A percentile compares a stretch with the other conserved stretches of the same genome.
Evolutionary conservation across 768 basidiomycete species (phyloP).

Genomic region (Albatrellus ellisii): DNA sequence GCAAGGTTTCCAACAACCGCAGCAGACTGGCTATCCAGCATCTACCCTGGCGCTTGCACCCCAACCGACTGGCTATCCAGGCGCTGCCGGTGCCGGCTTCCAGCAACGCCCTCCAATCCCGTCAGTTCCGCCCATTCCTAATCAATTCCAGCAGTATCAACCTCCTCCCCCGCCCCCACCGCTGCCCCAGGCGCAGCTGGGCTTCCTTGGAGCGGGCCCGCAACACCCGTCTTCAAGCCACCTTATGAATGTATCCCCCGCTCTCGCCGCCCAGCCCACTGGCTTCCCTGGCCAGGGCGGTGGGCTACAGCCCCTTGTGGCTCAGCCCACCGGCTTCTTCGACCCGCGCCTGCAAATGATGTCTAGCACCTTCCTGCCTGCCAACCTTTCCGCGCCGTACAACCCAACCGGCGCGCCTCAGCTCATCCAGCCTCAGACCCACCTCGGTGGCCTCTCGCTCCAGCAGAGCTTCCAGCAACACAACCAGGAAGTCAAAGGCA

Average conservation of each 20-base stretch:
- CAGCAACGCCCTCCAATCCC: slow-evolving; percentile 23
- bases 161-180: slow-evolving; percentile 47
- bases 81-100: slow-evolving; percentile 26
- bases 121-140: slow-evolving; percentile 11
- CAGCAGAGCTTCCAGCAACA: slow-evolving; percentile 84
- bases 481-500: slow-evolving; percentile 61
- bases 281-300: slow-evolving; percentile 36
- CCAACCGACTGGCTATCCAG: slow-evolving; percentile 43
- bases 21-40: slow-evolving; percentile 41
- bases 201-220: slow-evolving; percentile 31
- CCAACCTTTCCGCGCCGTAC: slow-evolving; percentile 47
- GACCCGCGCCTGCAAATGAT: slow-evolving; percentile 83
- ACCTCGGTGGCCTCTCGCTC: slow-evolving; percentile 37
- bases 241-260: slow-evolving; percentile 47
- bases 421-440: slow-evolving; percentile 40
- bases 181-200: slow-evolving; percentile 48
- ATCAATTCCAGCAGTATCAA: slow-evolving; percentile 26
- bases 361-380: slow-evolving; percentile 86
- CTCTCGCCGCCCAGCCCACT: slow-evolving; percentile 39
- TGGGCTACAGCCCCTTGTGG: slow-evolving; percentile 33
- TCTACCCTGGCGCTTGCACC: slow-evolving; percentile 24
- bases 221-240: slow-evolving; percentile 31
- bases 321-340: slow-evolving; percentile 69
- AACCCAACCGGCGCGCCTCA: slow-evolving; percentile 48
- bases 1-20: slow-evolving; percentile 40